phyloP scores from a whole-genome alignment of 495 filamentous ascomycete genomes.

The Talaromyces ruber region DNA sequence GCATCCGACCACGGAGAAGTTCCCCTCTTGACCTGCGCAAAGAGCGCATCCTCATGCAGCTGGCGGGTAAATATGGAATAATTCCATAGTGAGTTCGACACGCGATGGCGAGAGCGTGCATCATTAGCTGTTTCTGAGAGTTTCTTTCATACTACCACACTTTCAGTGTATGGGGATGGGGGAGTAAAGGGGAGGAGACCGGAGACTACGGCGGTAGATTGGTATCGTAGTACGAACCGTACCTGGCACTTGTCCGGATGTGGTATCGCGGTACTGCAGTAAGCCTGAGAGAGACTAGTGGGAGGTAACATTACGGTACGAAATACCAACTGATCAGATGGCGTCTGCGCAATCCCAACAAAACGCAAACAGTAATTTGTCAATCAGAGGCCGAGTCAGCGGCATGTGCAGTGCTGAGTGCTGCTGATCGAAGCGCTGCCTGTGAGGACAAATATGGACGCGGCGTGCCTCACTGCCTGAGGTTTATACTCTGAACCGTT shows the following conservation, averaged over 20 bases:
- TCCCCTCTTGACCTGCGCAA: background rate
- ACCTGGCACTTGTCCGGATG: background rate
- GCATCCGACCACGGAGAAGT: slow-evolving; percentile 2
- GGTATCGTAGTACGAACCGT: background rate
- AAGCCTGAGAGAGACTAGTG: background rate
- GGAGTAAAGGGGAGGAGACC: background rate
- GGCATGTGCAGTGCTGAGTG: slow-evolving; percentile 14
- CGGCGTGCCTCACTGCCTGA: background rate
- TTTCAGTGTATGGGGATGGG: background rate
- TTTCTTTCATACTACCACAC: background rate
- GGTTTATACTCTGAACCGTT: background rate
- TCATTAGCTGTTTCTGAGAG: background rate
- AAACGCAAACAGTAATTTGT: background rate
- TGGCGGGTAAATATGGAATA: background rate
- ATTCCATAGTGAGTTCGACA: background rate
- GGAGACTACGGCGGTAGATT: background rate
- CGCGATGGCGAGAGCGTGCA: background rate
- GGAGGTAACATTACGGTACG: background rate
- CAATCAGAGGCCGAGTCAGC: slow-evolving; percentile 8
- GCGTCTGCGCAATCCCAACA: background rate
- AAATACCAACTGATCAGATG: background rate
- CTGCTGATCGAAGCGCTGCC: background rate
- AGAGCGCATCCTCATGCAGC: background rate
- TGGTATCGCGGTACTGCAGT: slow-evolving; percentile 5
- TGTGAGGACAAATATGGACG: background rate